These are phyloP conservation scores for Selenicereus undatus DNA, from an alignment of 148 eudicot genomes.

Conservation along the genomic window DNA sequence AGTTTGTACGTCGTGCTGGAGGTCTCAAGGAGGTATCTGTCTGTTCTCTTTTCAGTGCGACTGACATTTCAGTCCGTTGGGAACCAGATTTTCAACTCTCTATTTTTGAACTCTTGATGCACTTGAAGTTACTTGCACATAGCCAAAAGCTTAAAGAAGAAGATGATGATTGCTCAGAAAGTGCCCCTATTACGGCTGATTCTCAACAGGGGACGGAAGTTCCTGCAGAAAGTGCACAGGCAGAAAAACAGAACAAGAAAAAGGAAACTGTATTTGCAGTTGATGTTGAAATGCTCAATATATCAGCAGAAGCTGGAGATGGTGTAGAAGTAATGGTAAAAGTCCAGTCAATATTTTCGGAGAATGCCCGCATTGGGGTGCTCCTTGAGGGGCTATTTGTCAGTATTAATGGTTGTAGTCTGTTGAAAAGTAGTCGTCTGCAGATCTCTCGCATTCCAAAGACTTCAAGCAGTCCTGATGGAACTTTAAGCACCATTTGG, in stretches of 20 bases:
- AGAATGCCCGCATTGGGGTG: conserved; percentile 96
- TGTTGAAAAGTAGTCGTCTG: conserved; percentile 88
- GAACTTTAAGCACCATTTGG: conserved; percentile 59
- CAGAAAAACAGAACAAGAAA: conserved; percentile 62
- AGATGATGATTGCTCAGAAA: conserved; percentile 27
- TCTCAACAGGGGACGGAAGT: conserved; percentile 40
- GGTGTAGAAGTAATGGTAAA: conserved; percentile 81
- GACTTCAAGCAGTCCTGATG: conserved; percentile 48
- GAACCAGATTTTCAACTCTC: conserved; percentile 95
- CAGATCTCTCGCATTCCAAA: conserved; percentile 93
- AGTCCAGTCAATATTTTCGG: conserved; percentile 95
- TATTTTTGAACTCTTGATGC: conserved; percentile 66
- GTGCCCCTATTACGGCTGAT: conserved; percentile 26
- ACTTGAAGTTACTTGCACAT: conserved; percentile 59
- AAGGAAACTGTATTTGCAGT: conserved; percentile 80
- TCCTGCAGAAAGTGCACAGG: conserved; percentile 33
- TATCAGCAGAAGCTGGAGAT: conserved; percentile 93
- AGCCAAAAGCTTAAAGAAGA: conserved; percentile 55
- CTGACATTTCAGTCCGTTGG: conserved; percentile 88
- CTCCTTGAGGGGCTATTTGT: conserved; percentile 89
- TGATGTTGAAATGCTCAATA: conserved; percentile 82
- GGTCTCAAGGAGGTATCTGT: conserved; percentile 79
- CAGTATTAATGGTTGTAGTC: conserved; percentile 62
- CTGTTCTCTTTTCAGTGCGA: conserved; percentile 96
- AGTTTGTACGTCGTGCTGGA: conserved; percentile 77